These are phyloP conservation scores for Theileria parva DNA, from an alignment of 169 alveolate genomes.

Conservation along the genomic window DNA sequence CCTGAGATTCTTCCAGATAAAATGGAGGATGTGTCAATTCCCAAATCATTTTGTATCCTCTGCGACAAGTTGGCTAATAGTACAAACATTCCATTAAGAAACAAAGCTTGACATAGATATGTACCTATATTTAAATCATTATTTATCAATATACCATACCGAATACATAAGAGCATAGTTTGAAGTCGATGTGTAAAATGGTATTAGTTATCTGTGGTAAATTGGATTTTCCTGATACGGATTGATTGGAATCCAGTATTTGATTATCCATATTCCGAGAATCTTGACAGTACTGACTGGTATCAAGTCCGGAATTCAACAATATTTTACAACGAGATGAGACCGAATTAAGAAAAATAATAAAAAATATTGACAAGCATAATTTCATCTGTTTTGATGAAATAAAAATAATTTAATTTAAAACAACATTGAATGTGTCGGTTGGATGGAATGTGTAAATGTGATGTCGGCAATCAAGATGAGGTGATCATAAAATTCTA, in stretches of 20 bases:
- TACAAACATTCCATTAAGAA: conserved; percentile 30
- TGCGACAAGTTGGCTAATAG: conserved; percentile 44
- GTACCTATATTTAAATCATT: conserved; percentile 28
- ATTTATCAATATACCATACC: neutral
- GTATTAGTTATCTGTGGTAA: neutral
- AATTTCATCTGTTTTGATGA: neutral
- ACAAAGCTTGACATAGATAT: conserved; percentile 39
- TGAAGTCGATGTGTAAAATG: neutral
- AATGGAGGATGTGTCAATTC: conserved; percentile 43
- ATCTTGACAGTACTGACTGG: neutral
- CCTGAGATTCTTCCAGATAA: conserved; percentile 50
- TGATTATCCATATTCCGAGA: neutral
- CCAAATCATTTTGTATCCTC: conserved; percentile 34
- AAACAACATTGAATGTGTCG: neutral
- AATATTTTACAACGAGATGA: neutral
- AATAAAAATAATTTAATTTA: too few relatives aligned
- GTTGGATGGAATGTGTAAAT: neutral
- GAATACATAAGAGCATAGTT: neutral
- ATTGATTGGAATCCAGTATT: neutral
- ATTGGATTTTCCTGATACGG: neutral
- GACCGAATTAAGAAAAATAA: neutral
- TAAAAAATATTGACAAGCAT: neutral
- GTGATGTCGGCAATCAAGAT: neutral
- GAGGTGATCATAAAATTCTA: neutral
- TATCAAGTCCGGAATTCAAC: neutral